Conservation (phyloP, 306 rosid genomes). For the Vachellia pachyceras region DNA sequence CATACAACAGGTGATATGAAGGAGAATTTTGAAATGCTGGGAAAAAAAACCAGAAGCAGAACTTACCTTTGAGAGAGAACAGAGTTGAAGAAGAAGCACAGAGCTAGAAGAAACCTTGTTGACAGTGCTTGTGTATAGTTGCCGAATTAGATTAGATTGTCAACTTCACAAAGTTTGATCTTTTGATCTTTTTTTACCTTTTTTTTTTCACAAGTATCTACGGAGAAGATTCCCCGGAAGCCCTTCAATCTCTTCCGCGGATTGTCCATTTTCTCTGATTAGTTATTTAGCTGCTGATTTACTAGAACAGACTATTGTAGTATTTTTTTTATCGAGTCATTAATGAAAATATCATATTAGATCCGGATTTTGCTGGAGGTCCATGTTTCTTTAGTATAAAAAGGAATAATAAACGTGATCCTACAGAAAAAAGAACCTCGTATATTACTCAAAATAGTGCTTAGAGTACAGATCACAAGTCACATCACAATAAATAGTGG, state of each 20-base stretch:
- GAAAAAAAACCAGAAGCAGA: background rate
- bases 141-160: background rate
- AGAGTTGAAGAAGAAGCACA: background rate
- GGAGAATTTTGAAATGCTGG: background rate
- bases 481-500: background rate
- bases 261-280: slow-evolving; percentile 1
- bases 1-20: background rate
- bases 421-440: background rate
- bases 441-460: background rate
- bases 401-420: background rate
- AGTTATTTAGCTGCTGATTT: background rate
- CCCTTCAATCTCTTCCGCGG: background rate
- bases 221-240: slow-evolving; percentile 35
- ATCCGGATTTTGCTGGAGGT: background rate
- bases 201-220: background rate
- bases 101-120: background rate
- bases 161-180: background rate
- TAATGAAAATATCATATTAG: background rate
- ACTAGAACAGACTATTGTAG: too few relatives aligned
- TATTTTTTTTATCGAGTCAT: background rate
- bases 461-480: background rate
- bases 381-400: background rate
- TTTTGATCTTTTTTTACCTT: background rate
- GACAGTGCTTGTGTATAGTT: background rate
- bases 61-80: background rate